Percentiles rank a stretch among this genome's conserved stretches.
phyloP scores from a whole-genome alignment of 139 green algal genomes.

The Chlamydomonas applanata region DNA sequence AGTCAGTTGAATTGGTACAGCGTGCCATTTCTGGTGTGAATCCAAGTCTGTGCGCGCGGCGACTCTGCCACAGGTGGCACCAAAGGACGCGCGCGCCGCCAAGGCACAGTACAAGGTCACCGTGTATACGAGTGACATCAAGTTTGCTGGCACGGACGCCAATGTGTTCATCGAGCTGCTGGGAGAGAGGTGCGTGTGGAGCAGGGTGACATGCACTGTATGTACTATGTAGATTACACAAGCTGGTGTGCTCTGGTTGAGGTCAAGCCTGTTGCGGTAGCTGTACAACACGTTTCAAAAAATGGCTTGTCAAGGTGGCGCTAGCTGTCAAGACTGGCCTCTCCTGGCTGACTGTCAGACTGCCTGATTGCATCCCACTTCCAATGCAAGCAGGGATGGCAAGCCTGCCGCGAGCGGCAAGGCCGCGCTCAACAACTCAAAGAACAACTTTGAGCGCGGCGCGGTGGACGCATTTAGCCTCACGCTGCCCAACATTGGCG shows the following conservation, averaged over 20 bases:
- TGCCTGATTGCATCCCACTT: constrained; percentile 3
- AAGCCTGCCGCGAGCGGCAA: constrained; percentile 18
- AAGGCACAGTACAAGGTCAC: constrained; percentile 49
- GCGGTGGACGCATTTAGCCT: constrained; percentile 48
- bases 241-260: too few species aligned
- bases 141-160: constrained; percentile 60
- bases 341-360: not conserved
- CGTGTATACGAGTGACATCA: constrained; percentile 46
- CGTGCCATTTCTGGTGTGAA: too few species aligned
- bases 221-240: too few species aligned
- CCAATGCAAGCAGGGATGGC: constrained; percentile 28
- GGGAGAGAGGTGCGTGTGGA: constrained; percentile 33
- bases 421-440: constrained; percentile 38
- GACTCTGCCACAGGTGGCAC: constrained; percentile 24
- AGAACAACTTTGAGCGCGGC: constrained; percentile 67
- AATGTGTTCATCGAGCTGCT: constrained; percentile 68
- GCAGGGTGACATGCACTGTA: too few species aligned
- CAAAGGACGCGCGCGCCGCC: constrained; percentile 17
- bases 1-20: too few species aligned
- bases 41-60: too few species aligned
- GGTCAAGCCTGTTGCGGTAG: too few species aligned
- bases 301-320: too few species aligned
- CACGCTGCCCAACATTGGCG: constrained; percentile 39
- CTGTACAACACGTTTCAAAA: too few species aligned
- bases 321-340: not conserved